Percentiles rank a stretch among this genome's conserved stretches.
Conservation (phyloP, 768 basidiomycete genomes). For the Russula earlei region DNA sequence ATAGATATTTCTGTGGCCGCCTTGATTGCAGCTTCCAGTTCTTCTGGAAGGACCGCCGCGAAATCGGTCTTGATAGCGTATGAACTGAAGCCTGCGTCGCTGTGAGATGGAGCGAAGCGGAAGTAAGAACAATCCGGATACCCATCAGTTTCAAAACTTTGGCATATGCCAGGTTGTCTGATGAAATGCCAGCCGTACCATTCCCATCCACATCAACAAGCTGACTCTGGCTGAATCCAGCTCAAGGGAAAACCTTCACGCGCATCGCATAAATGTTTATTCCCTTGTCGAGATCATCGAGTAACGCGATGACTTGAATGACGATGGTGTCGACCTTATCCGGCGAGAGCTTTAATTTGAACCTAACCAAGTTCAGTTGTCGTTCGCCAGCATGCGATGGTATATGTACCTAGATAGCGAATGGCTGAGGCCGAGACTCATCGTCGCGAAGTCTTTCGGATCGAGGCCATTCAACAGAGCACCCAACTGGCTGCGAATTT, state of each 20-base stretch:
- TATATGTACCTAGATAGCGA: slow-evolving; percentile 76
- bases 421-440: slow-evolving; percentile 96
- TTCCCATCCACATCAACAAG: slow-evolving; percentile 50
- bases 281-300: slow-evolving; percentile 99
- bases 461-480: slow-evolving; percentile 84
- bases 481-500: slow-evolving; percentile 84
- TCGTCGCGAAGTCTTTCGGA: slow-evolving; percentile 90
- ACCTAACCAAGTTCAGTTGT: slow-evolving; percentile 37
- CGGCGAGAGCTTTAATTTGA: slow-evolving; percentile 98
- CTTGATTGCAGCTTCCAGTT: slow-evolving; percentile 90
- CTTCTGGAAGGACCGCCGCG: slow-evolving; percentile 88
- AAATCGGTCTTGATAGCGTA: slow-evolving; percentile 84
- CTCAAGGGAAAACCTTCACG: slow-evolving; percentile 59
- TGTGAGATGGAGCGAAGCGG: neutral
- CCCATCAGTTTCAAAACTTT: slow-evolving; percentile 91
- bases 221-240: neutral
- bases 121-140: slow-evolving; percentile 26
- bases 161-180: slow-evolving; percentile 95
- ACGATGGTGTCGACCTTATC: slow-evolving; percentile 99
- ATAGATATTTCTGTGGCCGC: slow-evolving; percentile 96
- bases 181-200: slow-evolving; percentile 99
- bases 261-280: slow-evolving; percentile 99
- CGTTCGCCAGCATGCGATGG: neutral
- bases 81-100: slow-evolving; percentile 74
- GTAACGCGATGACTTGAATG: slow-evolving; percentile 93